Evolutionary conservation across 495 filamentous ascomycete genomes (phyloP).

Genomic region (Echria macrotheca): DNA sequence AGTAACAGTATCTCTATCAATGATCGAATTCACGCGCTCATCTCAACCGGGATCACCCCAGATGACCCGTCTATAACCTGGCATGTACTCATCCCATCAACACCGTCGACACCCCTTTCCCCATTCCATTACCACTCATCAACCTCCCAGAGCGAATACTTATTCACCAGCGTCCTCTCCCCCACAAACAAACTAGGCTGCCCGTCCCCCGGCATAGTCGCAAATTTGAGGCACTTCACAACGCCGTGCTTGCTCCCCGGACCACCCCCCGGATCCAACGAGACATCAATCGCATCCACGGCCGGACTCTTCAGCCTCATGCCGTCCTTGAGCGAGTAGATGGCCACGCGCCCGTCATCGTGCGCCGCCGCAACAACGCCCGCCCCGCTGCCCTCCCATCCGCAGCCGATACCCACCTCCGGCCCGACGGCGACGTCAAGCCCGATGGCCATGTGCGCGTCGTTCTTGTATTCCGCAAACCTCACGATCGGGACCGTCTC

Average conservation of each 20-base stretch:
- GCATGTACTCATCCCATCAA: too few relatives aligned
- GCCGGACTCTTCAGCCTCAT: conserved; percentile 17
- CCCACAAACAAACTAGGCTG: conserved; percentile 29
- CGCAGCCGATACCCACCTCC: too few relatives aligned
- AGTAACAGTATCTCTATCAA: too few relatives aligned
- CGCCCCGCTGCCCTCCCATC: conserved; percentile 5
- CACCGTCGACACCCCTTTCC: too few relatives aligned
- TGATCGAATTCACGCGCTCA: too few relatives aligned
- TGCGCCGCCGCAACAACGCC: conserved; percentile 40
- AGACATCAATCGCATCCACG: conserved; percentile 10
- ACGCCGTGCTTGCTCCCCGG: conserved; percentile 9
- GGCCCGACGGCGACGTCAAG: conserved; percentile 28
- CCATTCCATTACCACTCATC: not conserved
- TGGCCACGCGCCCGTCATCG: conserved; percentile 32
- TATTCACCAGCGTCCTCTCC: conserved; percentile 14
- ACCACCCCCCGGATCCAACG: too few relatives aligned
- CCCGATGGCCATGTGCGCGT: conserved; percentile 29
- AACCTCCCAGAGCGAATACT: conserved; percentile 25
- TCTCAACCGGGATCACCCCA: too few relatives aligned
- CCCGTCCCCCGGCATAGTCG: conserved; percentile 26
- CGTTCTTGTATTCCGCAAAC: conserved; percentile 35
- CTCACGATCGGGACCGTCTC: conserved; percentile 26
- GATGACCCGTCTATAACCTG: too few relatives aligned
- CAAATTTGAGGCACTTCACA: conserved; percentile 27
- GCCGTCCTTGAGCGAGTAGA: conserved; percentile 37